Evolutionary conservation across 2,329 filamentous ascomycete species (phyloP), one percentile per base, ranked within the genome.

Genomic region (Parascedosporium putredinis): DNA sequence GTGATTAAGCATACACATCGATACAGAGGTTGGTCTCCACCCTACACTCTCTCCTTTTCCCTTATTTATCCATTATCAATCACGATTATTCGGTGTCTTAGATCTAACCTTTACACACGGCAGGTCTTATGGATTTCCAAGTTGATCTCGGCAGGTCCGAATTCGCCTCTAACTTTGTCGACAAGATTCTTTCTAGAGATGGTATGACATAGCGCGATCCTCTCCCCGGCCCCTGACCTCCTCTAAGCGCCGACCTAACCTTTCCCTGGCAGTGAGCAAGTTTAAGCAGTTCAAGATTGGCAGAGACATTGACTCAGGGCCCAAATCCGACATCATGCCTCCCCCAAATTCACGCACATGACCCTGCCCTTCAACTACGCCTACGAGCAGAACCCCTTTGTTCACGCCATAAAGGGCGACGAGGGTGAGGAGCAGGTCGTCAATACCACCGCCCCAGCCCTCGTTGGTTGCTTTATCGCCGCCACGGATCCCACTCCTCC

Each of bases 381-480:
- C 54, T 96, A 94, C 66, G 83, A 86, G 33, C 91, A 96, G 66
- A 95, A 95, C 54, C 79, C 86, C 0, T 84, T 84, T 49, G 84
- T 90, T 23, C 81, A 76, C 47, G 69, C 81, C 49, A 81, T 80
- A 3, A 64, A 75, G 42, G 76, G 81, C 49, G 74, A 71, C 36
- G 68, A 72, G 45, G 78, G 76, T 10, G 70, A 70, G 22, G 72
- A 57, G 54, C 67, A 58, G 54, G 74, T 71, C 64, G 78, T 73
- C 65, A 86, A 74, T 60, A 78, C 66, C 59, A 79, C 67, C 58
- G 79, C 64, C 43, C 77, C 84, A 63, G 72, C 79, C 66, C 70
- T 78, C 55, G 65, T 75, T 58, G 65, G 76, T 56, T 67, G 83
- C 71, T 75, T 80, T 68, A 64, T 80, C 64, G 63, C 78, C 67